Conservation (phyloP, 2,329 filamentous ascomycete genomes). For the Colletotrichum cereale region DNA sequence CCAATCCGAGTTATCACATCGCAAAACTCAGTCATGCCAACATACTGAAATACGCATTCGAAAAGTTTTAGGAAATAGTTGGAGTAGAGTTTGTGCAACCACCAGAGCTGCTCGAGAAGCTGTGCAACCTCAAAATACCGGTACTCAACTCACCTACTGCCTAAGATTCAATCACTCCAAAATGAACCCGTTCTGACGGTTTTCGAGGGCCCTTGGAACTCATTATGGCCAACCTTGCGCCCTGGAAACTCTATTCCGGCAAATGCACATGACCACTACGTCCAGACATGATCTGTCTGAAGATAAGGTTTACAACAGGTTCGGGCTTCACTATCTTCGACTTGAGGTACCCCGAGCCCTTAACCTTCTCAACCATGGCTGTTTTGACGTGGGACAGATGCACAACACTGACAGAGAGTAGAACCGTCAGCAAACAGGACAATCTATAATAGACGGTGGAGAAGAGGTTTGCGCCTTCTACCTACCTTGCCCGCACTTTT, state of each 20-base stretch:
- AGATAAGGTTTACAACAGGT: conserved; percentile 22
- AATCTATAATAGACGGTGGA: too few relatives aligned
- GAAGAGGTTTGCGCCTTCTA: neutral
- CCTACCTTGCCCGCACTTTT: conserved; percentile 51
- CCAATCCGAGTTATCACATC: too few relatives aligned
- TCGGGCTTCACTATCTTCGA: conserved; percentile 26
- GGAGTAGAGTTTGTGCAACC: neutral
- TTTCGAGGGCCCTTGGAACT: conserved; percentile 5
- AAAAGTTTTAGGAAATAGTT: neutral
- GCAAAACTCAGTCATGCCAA: neutral
- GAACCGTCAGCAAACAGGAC: neutral
- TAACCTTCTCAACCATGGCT: conserved; percentile 22
- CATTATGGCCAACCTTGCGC: conserved; percentile 16
- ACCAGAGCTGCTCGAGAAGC: neutral
- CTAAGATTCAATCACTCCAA: neutral
- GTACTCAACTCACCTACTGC: neutral
- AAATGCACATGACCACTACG: conserved; percentile 32
- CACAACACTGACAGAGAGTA: neutral
- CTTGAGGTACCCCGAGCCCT: conserved; percentile 19
- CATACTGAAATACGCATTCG: neutral
- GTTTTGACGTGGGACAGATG: conserved; percentile 26
- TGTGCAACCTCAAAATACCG: neutral
- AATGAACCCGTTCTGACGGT: conserved; percentile 11
- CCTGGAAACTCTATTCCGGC: neutral
- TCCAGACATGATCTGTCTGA: conserved; percentile 29